These are phyloP conservation scores for Alternaria novae-zelandiae DNA, from an alignment of 2,329 filamentous ascomycete genomes.

Conservation along the genomic window DNA sequence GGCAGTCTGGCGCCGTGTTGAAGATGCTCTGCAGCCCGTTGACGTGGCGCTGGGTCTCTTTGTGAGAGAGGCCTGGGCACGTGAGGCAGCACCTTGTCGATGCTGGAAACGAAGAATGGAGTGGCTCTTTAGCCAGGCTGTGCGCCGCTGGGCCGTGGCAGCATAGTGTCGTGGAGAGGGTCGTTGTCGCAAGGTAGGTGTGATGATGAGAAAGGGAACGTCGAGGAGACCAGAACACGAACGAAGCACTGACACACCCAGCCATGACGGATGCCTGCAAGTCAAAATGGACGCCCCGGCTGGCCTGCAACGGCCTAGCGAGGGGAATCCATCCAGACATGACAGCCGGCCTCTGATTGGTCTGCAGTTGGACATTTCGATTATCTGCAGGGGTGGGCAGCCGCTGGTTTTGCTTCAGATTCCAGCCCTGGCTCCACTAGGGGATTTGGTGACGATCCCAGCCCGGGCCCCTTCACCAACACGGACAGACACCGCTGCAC, in stretches of 20 bases:
- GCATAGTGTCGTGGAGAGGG: conserved; percentile 33
- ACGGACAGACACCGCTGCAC: background rate
- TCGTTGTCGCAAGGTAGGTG: conserved; percentile 25
- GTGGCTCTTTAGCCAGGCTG: conserved; percentile 26
- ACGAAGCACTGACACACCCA: conserved; percentile 29
- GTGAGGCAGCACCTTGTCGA: conserved; percentile 22
- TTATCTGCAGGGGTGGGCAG: conserved; percentile 15
- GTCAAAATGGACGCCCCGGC: conserved; percentile 20
- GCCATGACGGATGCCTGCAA: conserved; percentile 31
- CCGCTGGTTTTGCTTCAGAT: conserved; percentile 24
- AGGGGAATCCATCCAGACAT: conserved; percentile 12
- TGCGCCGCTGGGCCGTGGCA: conserved; percentile 23
- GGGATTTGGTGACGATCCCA: conserved; percentile 1
- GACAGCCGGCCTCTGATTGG: conserved; percentile 17
- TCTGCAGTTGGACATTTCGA: conserved; percentile 20
- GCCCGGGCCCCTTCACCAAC: background rate
- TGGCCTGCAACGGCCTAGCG: conserved; percentile 23
- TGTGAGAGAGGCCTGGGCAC: conserved; percentile 25
- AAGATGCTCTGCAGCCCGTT: conserved; percentile 28
- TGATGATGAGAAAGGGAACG: conserved; percentile 35
- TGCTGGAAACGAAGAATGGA: background rate
- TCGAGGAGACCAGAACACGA: conserved; percentile 38
- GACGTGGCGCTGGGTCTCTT: conserved; percentile 44
- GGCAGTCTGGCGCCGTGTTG: conserved; percentile 6
- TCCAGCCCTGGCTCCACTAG: conserved; percentile 16